phyloP scores from a whole-genome alignment of 140 eudicot species.

The Anethum foeniculum region DNA sequence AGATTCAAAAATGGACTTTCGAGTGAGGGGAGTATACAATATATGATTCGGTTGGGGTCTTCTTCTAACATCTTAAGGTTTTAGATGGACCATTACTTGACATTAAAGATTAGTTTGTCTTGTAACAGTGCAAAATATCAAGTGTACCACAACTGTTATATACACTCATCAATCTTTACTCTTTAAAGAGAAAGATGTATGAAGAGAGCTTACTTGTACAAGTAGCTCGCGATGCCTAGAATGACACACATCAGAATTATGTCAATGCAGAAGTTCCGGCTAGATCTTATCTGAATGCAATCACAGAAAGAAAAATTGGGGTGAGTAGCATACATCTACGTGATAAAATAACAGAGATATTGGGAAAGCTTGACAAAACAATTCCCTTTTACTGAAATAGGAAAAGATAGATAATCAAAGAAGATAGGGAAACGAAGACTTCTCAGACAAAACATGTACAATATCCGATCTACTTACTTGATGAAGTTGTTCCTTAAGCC shows the following conservation, averaged over 20 bases:
- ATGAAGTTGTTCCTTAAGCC: conserved; percentile 36
- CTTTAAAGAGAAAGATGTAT: not conserved
- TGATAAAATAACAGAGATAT: too few species aligned
- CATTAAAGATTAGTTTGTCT: not conserved
- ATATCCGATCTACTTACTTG: conserved; percentile 20
- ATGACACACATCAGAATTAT: conserved; percentile 35
- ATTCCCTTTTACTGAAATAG: too few species aligned
- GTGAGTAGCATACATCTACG: not conserved
- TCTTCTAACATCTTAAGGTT: too few species aligned
- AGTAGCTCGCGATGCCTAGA: conserved; percentile 42
- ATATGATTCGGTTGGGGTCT: too few species aligned
- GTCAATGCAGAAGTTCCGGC: conserved; percentile 39
- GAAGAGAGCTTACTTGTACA: conserved; percentile 42
- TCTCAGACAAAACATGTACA: not conserved
- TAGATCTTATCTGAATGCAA: conserved; percentile 33
- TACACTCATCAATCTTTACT: conserved; percentile 2
- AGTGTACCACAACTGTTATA: not conserved
- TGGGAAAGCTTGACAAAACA: too few species aligned
- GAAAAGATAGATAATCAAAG: too few species aligned
- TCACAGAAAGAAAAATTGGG: not conserved
- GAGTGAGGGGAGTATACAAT: too few species aligned
- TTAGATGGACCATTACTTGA: too few species aligned
- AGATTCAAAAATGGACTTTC: too few species aligned
- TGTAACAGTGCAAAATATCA: not conserved
- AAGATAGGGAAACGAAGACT: too few species aligned